phyloP scores from a whole-genome alignment of 192 early-diverging fungal species.

The Coemansia sp. region DNA sequence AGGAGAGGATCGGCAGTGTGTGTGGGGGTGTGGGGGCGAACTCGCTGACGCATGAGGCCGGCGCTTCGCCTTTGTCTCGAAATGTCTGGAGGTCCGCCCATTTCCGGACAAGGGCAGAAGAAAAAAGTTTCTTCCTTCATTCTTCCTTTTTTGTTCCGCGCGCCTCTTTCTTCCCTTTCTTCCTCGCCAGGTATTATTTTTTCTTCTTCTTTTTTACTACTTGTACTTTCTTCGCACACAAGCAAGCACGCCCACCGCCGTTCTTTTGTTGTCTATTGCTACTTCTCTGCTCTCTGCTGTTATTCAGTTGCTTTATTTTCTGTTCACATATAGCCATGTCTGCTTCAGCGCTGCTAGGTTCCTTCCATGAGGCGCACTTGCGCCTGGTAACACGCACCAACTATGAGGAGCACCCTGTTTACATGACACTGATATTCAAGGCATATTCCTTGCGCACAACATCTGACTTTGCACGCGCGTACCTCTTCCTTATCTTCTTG shows the following conservation, averaged over 20 bases:
- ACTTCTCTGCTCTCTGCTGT: background rate
- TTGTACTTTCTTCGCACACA: background rate
- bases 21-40: background rate
- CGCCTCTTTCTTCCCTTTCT: slow-evolving; percentile 22
- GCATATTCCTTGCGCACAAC: slow-evolving; percentile 32
- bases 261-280: background rate
- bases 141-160: slow-evolving; percentile 14
- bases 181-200: slow-evolving; percentile 7
- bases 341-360: slow-evolving; percentile 18
- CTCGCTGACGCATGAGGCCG: background rate
- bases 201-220: background rate
- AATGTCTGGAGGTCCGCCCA: background rate
- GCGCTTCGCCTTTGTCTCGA: background rate
- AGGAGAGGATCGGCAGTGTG: background rate
- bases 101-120: background rate
- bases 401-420: slow-evolving; percentile 15
- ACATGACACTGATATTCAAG: slow-evolving; percentile 52
- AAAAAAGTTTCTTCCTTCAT: slow-evolving; percentile 3
- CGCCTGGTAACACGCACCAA: slow-evolving; percentile 27
- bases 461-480: slow-evolving; percentile 40
- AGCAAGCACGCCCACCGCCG: slow-evolving; percentile 2
- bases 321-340: slow-evolving; percentile 15
- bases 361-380: slow-evolving; percentile 32
- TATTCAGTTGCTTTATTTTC: background rate
- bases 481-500: slow-evolving; percentile 53